These are phyloP conservation scores for Herpetomonas muscarum DNA, from an alignment of 208 protist genomes.

Conservation along the genomic window DNA sequence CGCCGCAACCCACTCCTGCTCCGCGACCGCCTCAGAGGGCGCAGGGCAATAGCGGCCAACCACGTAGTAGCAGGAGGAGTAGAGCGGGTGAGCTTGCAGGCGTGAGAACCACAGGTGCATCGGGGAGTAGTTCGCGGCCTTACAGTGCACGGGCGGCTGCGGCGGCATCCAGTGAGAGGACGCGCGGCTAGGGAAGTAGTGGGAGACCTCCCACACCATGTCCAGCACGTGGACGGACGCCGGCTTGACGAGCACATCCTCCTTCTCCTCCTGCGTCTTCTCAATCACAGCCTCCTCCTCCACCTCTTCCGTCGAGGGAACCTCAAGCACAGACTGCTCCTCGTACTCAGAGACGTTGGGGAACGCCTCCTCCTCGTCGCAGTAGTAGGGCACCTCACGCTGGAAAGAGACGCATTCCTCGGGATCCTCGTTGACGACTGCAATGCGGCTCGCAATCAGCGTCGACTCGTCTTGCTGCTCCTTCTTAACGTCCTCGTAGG, in stretches of 20 bases:
- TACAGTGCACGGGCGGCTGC: constrained; percentile 6
- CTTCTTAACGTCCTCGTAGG: constrained; percentile 12
- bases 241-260: neutral
- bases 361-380: constrained; percentile 5
- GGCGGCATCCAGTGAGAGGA: constrained; percentile 10
- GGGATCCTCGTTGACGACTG: constrained; percentile 1
- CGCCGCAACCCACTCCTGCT: constrained; percentile 4
- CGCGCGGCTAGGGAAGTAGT: constrained; percentile 7
- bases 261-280: constrained; percentile 10
- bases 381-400: constrained; percentile 12
- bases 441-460: constrained; percentile 2
- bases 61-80: constrained; percentile 5
- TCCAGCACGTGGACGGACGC: constrained; percentile 10
- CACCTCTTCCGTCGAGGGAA: no score
- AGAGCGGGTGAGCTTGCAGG: neutral
- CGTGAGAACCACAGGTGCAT: constrained; percentile 13
- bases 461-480: neutral
- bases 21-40: neutral
- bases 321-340: neutral
- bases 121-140: neutral
- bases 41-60: neutral
- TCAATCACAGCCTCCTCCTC: no score
- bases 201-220: constrained; percentile 15
- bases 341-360: neutral
- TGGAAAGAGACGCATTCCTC: neutral